Percentiles rank a stretch among this genome's conserved stretches.
phyloP scores from a whole-genome alignment of 306 rosid genomes.

The Mimosa pudica region DNA sequence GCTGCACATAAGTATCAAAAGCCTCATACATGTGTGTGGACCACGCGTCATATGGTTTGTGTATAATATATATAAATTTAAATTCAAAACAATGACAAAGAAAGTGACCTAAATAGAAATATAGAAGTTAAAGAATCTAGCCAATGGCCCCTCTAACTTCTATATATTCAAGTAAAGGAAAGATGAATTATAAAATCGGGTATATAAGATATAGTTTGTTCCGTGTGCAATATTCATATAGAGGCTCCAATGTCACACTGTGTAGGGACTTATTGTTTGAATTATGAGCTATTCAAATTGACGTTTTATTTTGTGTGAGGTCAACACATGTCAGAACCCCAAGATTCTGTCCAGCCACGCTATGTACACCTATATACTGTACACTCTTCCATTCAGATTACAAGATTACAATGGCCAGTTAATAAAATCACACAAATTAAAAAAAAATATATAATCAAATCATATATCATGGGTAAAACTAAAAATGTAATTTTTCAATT shows the following conservation, averaged over 20 bases:
- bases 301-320: slow-evolving; percentile 2
- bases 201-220: background rate
- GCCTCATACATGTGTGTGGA: background rate
- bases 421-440: too few relatives aligned
- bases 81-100: background rate
- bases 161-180: background rate
- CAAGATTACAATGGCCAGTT: too few relatives aligned
- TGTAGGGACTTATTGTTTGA: background rate
- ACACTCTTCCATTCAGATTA: too few relatives aligned
- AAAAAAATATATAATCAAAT: too few relatives aligned
- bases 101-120: slow-evolving; percentile 13
- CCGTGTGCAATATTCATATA: slow-evolving; percentile 14
- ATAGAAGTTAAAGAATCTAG: background rate
- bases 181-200: background rate
- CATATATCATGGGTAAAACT: too few relatives aligned
- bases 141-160: slow-evolving; percentile 5
- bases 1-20: background rate
- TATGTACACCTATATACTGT: background rate
- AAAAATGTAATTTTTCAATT: too few relatives aligned
- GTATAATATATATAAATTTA: background rate
- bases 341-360: slow-evolving; percentile 33
- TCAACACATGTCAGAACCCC: slow-evolving; percentile 27
- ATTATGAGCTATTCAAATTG: slow-evolving; percentile 19
- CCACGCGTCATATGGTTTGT: background rate
- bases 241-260: background rate